These are phyloP conservation scores for Fusarium sp. DNA, from an alignment of 2,329 filamentous ascomycete genomes.

Conservation along the genomic window DNA sequence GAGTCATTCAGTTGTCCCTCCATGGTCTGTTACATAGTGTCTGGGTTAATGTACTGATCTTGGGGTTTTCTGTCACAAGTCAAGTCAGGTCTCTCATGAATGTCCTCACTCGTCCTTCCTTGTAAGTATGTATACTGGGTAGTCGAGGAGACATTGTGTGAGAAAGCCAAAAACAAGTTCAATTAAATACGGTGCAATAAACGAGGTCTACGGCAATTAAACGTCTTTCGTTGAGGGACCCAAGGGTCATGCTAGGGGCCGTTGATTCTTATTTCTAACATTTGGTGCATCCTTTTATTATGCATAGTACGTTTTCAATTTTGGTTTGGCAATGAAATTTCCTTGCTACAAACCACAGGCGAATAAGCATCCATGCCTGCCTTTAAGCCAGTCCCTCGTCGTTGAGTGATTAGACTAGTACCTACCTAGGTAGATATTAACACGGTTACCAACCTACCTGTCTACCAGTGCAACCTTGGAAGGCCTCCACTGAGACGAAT, in stretches of 20 bases:
- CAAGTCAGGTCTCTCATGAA: background rate
- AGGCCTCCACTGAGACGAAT: background rate
- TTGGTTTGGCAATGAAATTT: background rate
- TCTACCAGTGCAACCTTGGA: background rate
- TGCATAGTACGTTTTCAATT: conserved; percentile 2
- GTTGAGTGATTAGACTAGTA: background rate
- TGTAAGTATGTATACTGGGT: background rate
- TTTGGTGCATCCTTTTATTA: conserved; percentile 24
- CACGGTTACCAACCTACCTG: conserved; percentile 5
- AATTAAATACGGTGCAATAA: conserved; percentile 4
- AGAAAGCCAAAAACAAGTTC: background rate
- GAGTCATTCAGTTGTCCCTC: background rate
- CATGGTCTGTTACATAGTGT: background rate
- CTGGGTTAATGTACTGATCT: background rate
- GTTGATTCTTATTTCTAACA: conserved; percentile 37
- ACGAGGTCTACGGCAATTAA: conserved; percentile 31
- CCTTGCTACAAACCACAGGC: background rate
- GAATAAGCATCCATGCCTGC: background rate
- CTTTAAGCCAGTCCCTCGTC: background rate
- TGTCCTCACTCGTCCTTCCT: conserved; percentile 4
- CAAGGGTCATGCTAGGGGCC: conserved; percentile 41
- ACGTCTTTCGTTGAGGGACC: conserved; percentile 23
- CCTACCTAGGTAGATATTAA: background rate
- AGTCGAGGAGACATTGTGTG: conserved; percentile 5
- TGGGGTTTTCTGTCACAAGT: background rate